These are phyloP conservation scores for Candida qinlingensis DNA, from an alignment of 805 yeast genomes.

Conservation along the genomic window DNA sequence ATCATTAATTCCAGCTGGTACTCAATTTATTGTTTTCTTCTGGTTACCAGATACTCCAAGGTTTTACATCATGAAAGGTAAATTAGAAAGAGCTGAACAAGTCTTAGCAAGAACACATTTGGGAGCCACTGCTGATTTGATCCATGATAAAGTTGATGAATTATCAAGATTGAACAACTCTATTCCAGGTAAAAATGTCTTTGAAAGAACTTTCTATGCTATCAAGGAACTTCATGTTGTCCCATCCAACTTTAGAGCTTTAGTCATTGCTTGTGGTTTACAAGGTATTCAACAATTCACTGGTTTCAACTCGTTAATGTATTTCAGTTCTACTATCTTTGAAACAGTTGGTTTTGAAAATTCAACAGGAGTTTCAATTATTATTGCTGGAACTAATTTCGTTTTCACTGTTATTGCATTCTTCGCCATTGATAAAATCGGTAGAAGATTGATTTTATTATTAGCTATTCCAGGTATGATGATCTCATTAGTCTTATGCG, in stretches of 20 bases:
- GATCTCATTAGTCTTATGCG: constrained; percentile 66
- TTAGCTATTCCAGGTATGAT: constrained; percentile 86
- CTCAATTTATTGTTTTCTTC: constrained; percentile 70
- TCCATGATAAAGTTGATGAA: constrained; percentile 65
- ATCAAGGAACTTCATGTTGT: constrained; percentile 57
- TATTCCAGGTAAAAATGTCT: constrained; percentile 42
- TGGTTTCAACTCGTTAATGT: constrained; percentile 95
- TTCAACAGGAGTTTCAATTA: constrained; percentile 91
- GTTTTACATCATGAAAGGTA: constrained; percentile 69
- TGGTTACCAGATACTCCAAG: constrained; percentile 97
- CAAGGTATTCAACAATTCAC: constrained; percentile 97
- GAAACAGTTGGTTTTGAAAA: constrained; percentile 84
- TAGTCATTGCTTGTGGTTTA: constrained; percentile 84
- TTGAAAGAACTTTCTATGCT: constrained; percentile 52
- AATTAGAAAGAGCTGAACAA: constrained; percentile 55
- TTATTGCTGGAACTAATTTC: constrained; percentile 92
- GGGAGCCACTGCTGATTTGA: constrained; percentile 56
- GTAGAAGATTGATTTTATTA: constrained; percentile 78
- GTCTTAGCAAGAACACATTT: constrained; percentile 63
- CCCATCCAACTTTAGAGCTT: constrained; percentile 83
- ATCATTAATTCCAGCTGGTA: constrained; percentile 78
- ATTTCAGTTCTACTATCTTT: constrained; percentile 89
- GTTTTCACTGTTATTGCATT: constrained; percentile 83
- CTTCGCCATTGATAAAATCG: constrained; percentile 79
- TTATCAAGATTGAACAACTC: constrained; percentile 43